These are phyloP conservation scores for Carex arenaria DNA, from an alignment of 202 grass and related monocot genomes.

Conservation along the genomic window DNA sequence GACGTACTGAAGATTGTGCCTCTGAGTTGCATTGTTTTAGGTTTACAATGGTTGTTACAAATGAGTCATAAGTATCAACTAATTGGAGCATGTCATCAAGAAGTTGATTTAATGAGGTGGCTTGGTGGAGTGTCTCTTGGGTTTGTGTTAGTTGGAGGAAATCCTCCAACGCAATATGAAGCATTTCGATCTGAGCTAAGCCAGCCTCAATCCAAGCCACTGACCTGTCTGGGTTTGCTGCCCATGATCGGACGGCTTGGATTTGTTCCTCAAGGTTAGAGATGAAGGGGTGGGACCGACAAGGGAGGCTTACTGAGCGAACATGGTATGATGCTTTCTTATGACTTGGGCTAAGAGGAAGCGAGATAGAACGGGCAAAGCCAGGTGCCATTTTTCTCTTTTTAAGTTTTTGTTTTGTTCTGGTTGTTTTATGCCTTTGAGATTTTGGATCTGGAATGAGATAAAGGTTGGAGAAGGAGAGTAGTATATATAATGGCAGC, in stretches of 20 bases:
- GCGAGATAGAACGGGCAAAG: constrained; percentile 62
- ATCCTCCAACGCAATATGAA: constrained; percentile 31
- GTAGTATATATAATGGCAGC: background rate
- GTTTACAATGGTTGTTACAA: constrained; percentile 26
- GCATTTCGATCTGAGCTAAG: constrained; percentile 16
- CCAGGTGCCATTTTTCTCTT: constrained; percentile 33
- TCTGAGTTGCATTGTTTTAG: constrained; percentile 20
- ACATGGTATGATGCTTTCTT: constrained; percentile 37
- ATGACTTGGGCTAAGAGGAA: constrained; percentile 41
- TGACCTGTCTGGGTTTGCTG: background rate
- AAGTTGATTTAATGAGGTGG: constrained; percentile 29
- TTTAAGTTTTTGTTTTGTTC: background rate
- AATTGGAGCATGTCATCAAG: constrained; percentile 55
- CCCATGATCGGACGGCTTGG: constrained; percentile 35
- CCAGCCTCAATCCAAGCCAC: background rate
- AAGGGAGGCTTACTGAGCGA: constrained; percentile 52
- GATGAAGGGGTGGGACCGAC: constrained; percentile 34
- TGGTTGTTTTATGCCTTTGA: background rate
- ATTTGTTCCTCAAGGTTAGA: constrained; percentile 30
- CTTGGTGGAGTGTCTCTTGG: background rate
- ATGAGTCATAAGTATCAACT: constrained; percentile 45
- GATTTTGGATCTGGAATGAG: background rate
- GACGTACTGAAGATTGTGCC: constrained; percentile 10
- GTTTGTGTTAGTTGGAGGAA: constrained; percentile 40
- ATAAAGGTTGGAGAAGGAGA: background rate